Evolutionary conservation across 106 monocot genomes (phyloP).

Genomic region (Dactylorhiza incarnata): DNA sequence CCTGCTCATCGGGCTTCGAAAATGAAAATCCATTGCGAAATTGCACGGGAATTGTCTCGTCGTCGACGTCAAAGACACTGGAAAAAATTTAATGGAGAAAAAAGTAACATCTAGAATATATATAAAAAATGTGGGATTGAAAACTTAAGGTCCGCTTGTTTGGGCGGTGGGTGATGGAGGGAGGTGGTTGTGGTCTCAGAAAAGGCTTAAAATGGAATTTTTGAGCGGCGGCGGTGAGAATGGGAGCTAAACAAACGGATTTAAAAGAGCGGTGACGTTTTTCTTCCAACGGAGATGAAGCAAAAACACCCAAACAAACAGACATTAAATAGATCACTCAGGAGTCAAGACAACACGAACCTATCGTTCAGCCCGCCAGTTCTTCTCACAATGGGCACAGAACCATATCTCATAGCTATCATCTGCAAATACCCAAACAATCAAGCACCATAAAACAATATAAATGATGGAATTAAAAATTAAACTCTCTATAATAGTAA

Average conservation of each 20-base stretch:
- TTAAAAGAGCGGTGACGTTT: too few relatives aligned
- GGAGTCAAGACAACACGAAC: slow-evolving; percentile 9
- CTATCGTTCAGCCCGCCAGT: slow-evolving; percentile 93
- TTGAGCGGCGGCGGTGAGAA: too few relatives aligned
- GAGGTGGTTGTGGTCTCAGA: too few relatives aligned
- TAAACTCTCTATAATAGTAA: background rate
- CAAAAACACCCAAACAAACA: too few relatives aligned
- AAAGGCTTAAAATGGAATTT: too few relatives aligned
- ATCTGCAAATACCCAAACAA: slow-evolving; percentile 42
- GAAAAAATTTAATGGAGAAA: background rate
- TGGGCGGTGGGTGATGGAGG: too few relatives aligned
- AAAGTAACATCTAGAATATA: background rate
- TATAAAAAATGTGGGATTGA: too few relatives aligned
- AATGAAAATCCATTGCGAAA: slow-evolving; percentile 86
- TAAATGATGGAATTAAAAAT: background rate
- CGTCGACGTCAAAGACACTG: slow-evolving; percentile 88
- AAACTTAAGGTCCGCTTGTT: too few relatives aligned
- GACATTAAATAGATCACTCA: slow-evolving; percentile 3
- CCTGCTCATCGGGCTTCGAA: slow-evolving; percentile 61
- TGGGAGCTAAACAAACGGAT: background rate
- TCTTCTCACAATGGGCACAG: slow-evolving; percentile 84
- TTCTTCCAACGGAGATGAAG: too few relatives aligned
- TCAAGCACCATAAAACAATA: background rate
- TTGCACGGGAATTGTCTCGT: slow-evolving; percentile 49
- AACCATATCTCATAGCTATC: slow-evolving; percentile 98